Conservation (phyloP, 2,329 filamentous ascomycete genomes). For the Pseudogymnoascus sp. region DNA sequence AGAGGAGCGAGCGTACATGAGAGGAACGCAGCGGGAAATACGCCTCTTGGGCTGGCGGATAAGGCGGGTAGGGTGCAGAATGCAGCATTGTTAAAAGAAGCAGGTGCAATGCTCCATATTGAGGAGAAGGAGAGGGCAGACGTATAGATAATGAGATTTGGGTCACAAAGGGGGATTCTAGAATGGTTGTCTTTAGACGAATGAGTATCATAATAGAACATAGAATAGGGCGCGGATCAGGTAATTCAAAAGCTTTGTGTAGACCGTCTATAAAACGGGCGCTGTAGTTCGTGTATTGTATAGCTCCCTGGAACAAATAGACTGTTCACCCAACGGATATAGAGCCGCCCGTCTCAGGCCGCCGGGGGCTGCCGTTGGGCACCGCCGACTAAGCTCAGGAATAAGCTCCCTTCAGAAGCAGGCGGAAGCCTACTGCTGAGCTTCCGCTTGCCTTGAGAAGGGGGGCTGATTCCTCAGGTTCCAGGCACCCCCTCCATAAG, state of each 20-base stretch:
- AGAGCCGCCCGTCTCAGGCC: background rate
- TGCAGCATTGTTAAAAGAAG: slow-evolving; percentile 47
- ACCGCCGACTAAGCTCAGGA: background rate
- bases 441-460: background rate
- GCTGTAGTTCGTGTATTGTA: background rate
- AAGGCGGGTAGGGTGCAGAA: slow-evolving; percentile 48
- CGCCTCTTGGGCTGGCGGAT: slow-evolving; percentile 56
- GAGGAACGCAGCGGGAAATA: slow-evolving; percentile 58
- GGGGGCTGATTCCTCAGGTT: background rate
- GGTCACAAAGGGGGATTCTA: background rate
- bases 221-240: background rate
- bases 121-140: slow-evolving; percentile 34
- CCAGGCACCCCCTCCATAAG: background rate
- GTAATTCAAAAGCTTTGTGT: slow-evolving; percentile 1
- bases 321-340: background rate
- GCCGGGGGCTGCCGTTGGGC: background rate
- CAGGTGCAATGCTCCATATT: slow-evolving; percentile 53
- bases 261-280: background rate
- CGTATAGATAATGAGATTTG: background rate
- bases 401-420: background rate
- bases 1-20: slow-evolving; percentile 61
- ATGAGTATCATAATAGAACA: slow-evolving; percentile 1
- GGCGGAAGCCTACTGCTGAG: background rate
- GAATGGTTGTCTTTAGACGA: background rate
- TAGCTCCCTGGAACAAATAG: background rate